A percentile compares a stretch with the other conserved stretches of the same genome.
Conservation (phyloP, 306 rosid genomes). For the Sicyos edulis region DNA sequence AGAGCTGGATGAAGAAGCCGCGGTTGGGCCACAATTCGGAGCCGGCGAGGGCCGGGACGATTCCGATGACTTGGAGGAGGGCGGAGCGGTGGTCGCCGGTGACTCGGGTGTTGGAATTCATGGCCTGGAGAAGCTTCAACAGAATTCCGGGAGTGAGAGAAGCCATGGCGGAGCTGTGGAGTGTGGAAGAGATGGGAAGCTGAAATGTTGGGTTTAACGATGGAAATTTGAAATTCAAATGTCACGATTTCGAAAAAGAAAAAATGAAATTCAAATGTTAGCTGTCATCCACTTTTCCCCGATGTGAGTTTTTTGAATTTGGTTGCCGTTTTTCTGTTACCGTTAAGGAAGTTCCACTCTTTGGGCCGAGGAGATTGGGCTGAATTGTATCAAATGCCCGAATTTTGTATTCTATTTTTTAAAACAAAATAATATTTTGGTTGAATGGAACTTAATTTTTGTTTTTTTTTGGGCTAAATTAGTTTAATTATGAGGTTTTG, state of each 20-base stretch:
- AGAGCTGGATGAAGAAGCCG: constrained; percentile 86
- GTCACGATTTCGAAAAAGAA: too few relatives aligned
- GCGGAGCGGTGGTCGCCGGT: constrained; percentile 98
- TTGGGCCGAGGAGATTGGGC: constrained; percentile 6
- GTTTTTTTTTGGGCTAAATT: too few relatives aligned
- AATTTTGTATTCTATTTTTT: too few relatives aligned
- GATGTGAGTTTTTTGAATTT: constrained; percentile 18
- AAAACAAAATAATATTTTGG: too few relatives aligned
- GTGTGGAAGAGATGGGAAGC: background rate
- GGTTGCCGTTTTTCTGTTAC: background rate
- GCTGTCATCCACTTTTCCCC: background rate
- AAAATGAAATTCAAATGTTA: constrained; percentile 18
- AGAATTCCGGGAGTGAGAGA: constrained; percentile 80
- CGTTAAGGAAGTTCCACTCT: background rate
- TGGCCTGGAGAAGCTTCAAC: constrained; percentile 68
- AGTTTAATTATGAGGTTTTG: too few relatives aligned
- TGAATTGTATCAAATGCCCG: too few relatives aligned
- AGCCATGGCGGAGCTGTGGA: constrained; percentile 50
- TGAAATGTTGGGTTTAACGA: background rate
- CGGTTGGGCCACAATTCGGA: constrained; percentile 82
- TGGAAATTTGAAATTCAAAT: constrained; percentile 4
- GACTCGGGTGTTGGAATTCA: constrained; percentile 74
- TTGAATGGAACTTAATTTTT: too few relatives aligned
- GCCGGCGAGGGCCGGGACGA: constrained; percentile 82
- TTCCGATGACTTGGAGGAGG: constrained; percentile 83